A percentile compares a stretch with the other conserved stretches of the same genome.
These are phyloP conservation scores for Lepiota brunneoincarnata DNA, from an alignment of 768 basidiomycete species.

Conservation along the genomic window DNA sequence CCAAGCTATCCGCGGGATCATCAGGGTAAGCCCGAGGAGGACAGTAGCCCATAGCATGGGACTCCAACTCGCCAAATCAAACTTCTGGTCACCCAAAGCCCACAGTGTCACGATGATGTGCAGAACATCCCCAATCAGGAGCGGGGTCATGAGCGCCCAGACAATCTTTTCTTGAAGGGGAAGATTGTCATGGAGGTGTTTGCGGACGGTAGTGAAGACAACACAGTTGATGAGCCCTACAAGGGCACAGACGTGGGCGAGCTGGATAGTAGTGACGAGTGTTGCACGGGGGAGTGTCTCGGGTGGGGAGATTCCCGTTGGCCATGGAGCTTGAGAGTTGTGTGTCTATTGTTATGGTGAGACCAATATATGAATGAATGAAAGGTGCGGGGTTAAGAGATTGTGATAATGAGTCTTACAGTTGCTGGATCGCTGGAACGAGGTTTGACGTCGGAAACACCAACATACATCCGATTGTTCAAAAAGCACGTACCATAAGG, in stretches of 20 bases:
- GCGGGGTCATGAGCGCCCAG: constrained; percentile 58
- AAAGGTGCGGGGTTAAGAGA: not conserved
- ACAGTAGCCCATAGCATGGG: constrained; percentile 71
- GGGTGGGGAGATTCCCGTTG: constrained; percentile 42
- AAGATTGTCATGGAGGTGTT: constrained; percentile 54
- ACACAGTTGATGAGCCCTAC: constrained; percentile 70
- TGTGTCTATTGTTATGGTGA: constrained; percentile 46
- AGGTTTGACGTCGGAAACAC: not conserved
- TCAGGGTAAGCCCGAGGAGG: constrained; percentile 55
- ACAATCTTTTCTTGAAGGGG: constrained; percentile 74
- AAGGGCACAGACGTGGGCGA: constrained; percentile 76
- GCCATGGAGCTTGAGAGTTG: constrained; percentile 77
- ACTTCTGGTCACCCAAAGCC: constrained; percentile 71
- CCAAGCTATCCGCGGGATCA: constrained; percentile 74
- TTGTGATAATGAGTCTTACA: constrained; percentile 31
- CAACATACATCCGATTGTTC: not conserved
- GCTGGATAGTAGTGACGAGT: constrained; percentile 67
- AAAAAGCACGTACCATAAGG: constrained; percentile 40
- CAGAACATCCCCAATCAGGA: constrained; percentile 65
- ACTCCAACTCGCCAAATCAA: constrained; percentile 60
- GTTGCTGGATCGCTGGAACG: constrained; percentile 54
- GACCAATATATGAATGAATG: constrained; percentile 4
- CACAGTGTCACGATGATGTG: constrained; percentile 70
- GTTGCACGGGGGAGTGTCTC: constrained; percentile 56
- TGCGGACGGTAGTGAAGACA: constrained; percentile 58